phyloP scores from a whole-genome alignment of 177 flowering plant species.

The Telopea speciosissima region DNA sequence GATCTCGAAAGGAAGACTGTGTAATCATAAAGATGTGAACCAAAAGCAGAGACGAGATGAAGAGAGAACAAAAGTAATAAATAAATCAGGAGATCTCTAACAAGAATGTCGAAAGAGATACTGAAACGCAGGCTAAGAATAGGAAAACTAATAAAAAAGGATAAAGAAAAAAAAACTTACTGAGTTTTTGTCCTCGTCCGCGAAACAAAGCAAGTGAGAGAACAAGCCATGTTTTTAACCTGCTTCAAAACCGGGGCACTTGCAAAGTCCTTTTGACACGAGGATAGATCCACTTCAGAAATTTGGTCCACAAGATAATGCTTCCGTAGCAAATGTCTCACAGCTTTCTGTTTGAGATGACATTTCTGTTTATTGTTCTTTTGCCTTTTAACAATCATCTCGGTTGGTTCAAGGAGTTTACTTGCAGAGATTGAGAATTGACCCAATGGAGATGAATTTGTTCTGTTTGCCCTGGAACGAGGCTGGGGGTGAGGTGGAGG shows the following conservation, averaged over 20 bases:
- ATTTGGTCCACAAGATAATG: conserved; percentile 21
- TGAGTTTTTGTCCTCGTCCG: too few relatives aligned
- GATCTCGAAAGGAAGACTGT: too few relatives aligned
- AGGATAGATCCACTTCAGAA: conserved; percentile 34
- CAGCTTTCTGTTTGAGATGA: too few relatives aligned
- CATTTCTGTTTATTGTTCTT: conserved; percentile 23
- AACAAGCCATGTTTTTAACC: conserved; percentile 67
- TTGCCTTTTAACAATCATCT: conserved; percentile 17
- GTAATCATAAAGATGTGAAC: too few relatives aligned
- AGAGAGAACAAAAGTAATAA: too few relatives aligned
- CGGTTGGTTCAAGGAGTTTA: conserved; percentile 34
- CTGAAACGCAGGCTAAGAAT: too few relatives aligned
- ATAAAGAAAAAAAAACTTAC: too few relatives aligned
- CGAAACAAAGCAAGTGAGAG: too few relatives aligned
- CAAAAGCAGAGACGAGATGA: too few relatives aligned
- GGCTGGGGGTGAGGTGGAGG: conserved; percentile 46
- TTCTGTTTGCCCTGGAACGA: conserved; percentile 36
- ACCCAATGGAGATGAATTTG: conserved; percentile 16
- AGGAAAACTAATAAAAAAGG: too few relatives aligned
- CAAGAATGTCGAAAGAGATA: too few relatives aligned
- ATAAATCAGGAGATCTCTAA: too few relatives aligned
- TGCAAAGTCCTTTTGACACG: conserved; percentile 26
- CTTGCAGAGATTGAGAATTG: conserved; percentile 40
- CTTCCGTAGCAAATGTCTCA: conserved; percentile 27
- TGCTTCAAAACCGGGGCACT: conserved; percentile 84